These are phyloP conservation scores for Vachellia pachyceras DNA, from an alignment of 306 rosid genomes.

Conservation along the genomic window DNA sequence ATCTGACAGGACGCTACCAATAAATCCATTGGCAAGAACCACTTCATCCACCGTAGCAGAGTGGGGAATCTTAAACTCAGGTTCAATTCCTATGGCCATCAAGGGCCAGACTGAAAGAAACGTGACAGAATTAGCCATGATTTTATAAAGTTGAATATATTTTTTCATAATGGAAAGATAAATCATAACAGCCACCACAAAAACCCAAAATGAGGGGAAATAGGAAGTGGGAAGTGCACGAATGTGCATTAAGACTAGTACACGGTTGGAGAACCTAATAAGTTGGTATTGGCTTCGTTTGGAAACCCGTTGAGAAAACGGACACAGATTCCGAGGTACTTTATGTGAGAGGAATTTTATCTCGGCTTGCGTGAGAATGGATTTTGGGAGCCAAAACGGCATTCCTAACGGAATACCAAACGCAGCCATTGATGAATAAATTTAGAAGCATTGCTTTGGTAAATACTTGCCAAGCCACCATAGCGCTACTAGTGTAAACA, in stretches of 20 bases:
- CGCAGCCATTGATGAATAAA: constrained; percentile 21
- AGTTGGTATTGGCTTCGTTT: too few relatives aligned
- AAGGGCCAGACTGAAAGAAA: constrained; percentile 82
- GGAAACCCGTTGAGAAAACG: too few relatives aligned
- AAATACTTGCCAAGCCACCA: constrained; percentile 94
- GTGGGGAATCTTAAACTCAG: constrained; percentile 86
- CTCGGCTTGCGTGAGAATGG: too few relatives aligned
- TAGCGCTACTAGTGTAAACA: constrained; percentile 79
- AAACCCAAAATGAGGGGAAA: neutral
- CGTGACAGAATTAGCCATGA: constrained; percentile 21
- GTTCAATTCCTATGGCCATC: constrained; percentile 93
- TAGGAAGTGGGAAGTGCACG: neutral
- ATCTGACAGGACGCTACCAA: constrained; percentile 97
- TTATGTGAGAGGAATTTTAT: too few relatives aligned
- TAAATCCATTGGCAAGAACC: constrained; percentile 89
- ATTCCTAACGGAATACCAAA: too few relatives aligned
- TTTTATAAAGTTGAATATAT: neutral
- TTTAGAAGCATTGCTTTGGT: constrained; percentile 11
- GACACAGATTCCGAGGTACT: too few relatives aligned
- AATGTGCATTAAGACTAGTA: constrained; percentile 4
- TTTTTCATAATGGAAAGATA: neutral
- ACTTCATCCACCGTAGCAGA: constrained; percentile 81
- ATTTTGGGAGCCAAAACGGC: too few relatives aligned
- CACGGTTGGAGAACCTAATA: constrained; percentile 3
- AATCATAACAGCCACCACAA: neutral